Percentiles rank a stretch among this genome's conserved stretches.
Conservation (phyloP, 768 basidiomycete species). For the Cubamyces sp. region DNA sequence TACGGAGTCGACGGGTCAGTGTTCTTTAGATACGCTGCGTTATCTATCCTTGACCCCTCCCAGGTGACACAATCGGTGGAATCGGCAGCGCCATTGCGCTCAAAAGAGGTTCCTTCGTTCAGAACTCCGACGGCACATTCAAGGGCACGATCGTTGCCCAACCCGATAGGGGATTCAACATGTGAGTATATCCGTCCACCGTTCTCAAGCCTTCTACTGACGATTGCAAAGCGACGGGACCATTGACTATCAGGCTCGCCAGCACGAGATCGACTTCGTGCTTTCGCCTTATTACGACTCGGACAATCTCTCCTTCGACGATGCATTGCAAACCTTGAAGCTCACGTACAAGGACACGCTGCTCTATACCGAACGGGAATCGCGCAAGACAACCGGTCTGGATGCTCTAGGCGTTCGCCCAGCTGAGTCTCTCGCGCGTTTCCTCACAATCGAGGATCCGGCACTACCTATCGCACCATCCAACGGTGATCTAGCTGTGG, state of each 20-base stretch:
- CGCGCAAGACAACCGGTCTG: slow-evolving; percentile 57
- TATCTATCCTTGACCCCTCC: no score
- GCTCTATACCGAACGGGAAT: slow-evolving; percentile 51
- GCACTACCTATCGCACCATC: slow-evolving; percentile 51
- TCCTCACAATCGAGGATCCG: slow-evolving; percentile 43
- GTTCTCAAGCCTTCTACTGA: neutral
- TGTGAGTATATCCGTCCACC: slow-evolving; percentile 41
- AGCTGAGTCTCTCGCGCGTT: slow-evolving; percentile 38
- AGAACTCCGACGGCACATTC: slow-evolving; percentile 42
- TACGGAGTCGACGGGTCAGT: slow-evolving; percentile 49
- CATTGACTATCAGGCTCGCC: slow-evolving; percentile 65
- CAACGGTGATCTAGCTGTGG: slow-evolving; percentile 52
- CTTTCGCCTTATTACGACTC: slow-evolving; percentile 58
- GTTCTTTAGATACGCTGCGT: neutral
- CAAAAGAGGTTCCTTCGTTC: slow-evolving; percentile 51
- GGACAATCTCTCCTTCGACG: slow-evolving; percentile 49
- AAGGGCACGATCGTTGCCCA: slow-evolving; percentile 57
- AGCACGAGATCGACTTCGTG: slow-evolving; percentile 61
- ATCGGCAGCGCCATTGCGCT: slow-evolving; percentile 65
- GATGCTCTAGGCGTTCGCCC: slow-evolving; percentile 53
- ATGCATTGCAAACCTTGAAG: slow-evolving; percentile 54
- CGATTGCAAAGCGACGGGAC: slow-evolving; percentile 47
- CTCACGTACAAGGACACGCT: slow-evolving; percentile 54
- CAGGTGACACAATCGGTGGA: slow-evolving; percentile 60
- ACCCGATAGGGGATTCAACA: slow-evolving; percentile 64